A percentile compares a stretch with the other conserved stretches of the same genome.
Evolutionary conservation across 306 rosid genomes (phyloP).

Genomic region (Urtica urens): DNA sequence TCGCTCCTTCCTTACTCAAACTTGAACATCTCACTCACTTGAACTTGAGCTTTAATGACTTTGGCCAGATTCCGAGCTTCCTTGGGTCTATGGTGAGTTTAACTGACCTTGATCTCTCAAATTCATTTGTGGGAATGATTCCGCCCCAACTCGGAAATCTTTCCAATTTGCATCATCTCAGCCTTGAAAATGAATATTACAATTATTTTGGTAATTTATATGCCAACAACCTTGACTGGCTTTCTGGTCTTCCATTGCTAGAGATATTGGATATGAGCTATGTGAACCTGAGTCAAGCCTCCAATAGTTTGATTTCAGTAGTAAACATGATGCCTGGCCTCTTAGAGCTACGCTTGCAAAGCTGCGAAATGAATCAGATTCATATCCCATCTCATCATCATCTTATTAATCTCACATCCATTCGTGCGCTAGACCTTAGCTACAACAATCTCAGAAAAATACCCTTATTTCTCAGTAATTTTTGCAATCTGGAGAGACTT

Average conservation of each 20-base stretch:
- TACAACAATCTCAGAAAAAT: not conserved
- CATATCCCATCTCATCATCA: not conserved
- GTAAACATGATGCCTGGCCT: not conserved
- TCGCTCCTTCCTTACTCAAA: constrained; percentile 4
- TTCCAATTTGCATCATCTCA: not conserved
- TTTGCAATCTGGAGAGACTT: not conserved
- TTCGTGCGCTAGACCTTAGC: not conserved
- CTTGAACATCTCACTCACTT: constrained; percentile 8
- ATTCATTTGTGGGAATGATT: not conserved
- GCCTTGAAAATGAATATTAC: not conserved
- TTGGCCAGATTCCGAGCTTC: constrained; percentile 15
- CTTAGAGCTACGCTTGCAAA: not conserved
- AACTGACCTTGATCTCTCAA: not conserved
- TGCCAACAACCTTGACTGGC: not conserved
- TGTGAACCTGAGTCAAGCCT: not conserved
- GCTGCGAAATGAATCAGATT: not conserved
- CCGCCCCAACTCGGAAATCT: constrained; percentile 20
- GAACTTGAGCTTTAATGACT: constrained; percentile 4
- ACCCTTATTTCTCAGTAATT: not conserved
- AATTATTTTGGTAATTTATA: not conserved
- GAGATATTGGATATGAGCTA: not conserved
- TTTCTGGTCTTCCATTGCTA: constrained; percentile 1
- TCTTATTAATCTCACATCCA: not conserved
- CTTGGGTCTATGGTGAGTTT: constrained; percentile 8
- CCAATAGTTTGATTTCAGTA: not conserved